Evolutionary conservation across 805 yeast species (phyloP).

Genomic region (Lipomyces sp.): DNA sequence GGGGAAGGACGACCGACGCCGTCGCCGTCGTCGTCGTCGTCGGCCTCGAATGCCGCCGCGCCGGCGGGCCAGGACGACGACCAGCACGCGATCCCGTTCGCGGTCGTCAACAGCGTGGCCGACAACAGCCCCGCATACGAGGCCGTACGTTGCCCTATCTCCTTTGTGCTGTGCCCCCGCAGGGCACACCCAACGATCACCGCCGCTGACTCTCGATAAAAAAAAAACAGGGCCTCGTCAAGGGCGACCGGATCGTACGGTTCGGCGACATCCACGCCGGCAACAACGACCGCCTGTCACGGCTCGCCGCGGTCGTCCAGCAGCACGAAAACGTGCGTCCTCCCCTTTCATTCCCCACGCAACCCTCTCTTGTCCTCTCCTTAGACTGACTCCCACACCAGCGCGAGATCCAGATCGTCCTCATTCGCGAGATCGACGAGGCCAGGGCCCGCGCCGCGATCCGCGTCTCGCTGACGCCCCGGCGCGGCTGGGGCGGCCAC

Average conservation of each 20-base stretch:
- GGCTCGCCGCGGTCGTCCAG: slow-evolving; percentile 46
- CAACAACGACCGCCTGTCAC: slow-evolving; percentile 51
- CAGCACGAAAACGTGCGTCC: slow-evolving; percentile 40
- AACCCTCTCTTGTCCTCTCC: no score
- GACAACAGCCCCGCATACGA: slow-evolving; percentile 53
- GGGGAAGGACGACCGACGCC: no score
- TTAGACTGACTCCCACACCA: no score
- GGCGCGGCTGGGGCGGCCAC: slow-evolving; percentile 57
- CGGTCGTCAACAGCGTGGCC: slow-evolving; percentile 50
- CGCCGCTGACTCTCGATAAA: no score
- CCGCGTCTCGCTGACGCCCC: slow-evolving; percentile 45
- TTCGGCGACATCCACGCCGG: slow-evolving; percentile 56
- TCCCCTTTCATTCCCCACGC: no score
- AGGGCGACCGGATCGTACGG: slow-evolving; percentile 52
- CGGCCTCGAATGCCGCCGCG: slow-evolving; percentile 1
- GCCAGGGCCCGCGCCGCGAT: slow-evolving; percentile 37
- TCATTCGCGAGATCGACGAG: slow-evolving; percentile 30
- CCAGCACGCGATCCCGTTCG: slow-evolving; percentile 49
- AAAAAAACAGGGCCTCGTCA: slow-evolving; percentile 52
- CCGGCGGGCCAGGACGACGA: slow-evolving; percentile 1
- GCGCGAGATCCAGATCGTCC: slow-evolving; percentile 30
- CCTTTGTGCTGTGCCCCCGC: no score
- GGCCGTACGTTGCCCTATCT: slow-evolving; percentile 36
- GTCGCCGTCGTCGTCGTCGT: no score
- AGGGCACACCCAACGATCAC: no score